phyloP scores from a whole-genome alignment of 2,329 filamentous ascomycete genomes.

The Aplosporella prunicola region DNA sequence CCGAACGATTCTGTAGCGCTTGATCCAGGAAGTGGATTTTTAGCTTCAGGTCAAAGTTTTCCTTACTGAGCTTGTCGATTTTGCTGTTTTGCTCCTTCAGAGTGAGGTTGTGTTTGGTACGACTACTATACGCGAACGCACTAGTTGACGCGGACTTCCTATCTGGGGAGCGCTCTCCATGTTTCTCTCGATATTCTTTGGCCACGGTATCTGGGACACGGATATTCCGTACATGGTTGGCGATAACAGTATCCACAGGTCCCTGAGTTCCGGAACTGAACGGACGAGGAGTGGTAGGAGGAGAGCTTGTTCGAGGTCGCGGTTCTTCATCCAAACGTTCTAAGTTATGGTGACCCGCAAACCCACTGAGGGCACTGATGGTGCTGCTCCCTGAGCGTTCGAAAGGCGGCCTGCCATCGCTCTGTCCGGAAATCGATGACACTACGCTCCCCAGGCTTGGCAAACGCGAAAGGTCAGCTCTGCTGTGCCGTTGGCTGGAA shows the following conservation, averaged over 20 bases:
- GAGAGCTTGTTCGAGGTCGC: slow-evolving; percentile 35
- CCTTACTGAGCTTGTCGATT: slow-evolving; percentile 90
- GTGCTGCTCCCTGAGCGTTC: slow-evolving; percentile 35
- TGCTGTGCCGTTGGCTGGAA: slow-evolving; percentile 37
- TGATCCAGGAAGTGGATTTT: slow-evolving; percentile 97
- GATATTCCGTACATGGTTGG: slow-evolving; percentile 80
- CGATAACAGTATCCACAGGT: slow-evolving; percentile 80
- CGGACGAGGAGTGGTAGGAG: slow-evolving; percentile 61
- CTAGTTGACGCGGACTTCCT: slow-evolving; percentile 37
- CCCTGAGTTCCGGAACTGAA: slow-evolving; percentile 42
- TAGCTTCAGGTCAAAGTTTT: slow-evolving; percentile 93
- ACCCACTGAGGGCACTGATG: slow-evolving; percentile 31
- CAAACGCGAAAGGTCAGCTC: slow-evolving; percentile 54
- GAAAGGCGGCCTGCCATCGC: slow-evolving; percentile 33
- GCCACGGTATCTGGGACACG: slow-evolving; percentile 84
- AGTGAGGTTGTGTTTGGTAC: slow-evolving; percentile 51
- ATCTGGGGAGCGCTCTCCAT: slow-evolving; percentile 52
- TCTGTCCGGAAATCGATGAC: slow-evolving; percentile 55
- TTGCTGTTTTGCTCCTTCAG: slow-evolving; percentile 96
- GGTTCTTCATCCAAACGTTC: slow-evolving; percentile 53
- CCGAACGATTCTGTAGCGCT: slow-evolving; percentile 82
- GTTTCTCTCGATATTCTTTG: slow-evolving; percentile 72
- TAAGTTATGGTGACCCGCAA: slow-evolving; percentile 34
- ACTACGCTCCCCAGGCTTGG: slow-evolving; percentile 86
- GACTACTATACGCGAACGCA: slow-evolving; percentile 26